Conservation (phyloP, 352 stramenopile species). For the Globisporangium nodosum region DNA sequence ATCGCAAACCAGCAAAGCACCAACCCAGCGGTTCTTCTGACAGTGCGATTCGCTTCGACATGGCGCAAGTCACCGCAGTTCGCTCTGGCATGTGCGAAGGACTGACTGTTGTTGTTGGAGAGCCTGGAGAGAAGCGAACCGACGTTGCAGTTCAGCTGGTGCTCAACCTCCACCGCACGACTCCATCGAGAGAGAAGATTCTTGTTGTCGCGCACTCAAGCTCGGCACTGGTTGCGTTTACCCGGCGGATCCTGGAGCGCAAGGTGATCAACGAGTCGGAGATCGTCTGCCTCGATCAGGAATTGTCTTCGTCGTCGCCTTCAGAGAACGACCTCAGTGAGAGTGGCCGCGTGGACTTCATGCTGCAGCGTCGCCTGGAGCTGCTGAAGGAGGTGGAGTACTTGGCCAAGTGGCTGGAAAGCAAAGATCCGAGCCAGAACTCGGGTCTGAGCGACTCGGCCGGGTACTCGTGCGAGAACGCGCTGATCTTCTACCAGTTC, state of each 20-base stretch:
- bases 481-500: constrained; percentile 92
- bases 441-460: constrained; percentile 56
- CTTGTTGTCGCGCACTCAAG: constrained; percentile 95
- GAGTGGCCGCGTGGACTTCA: constrained; percentile 86
- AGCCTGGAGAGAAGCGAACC: constrained; percentile 93
- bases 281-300: constrained; percentile 89
- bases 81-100: constrained; percentile 89
- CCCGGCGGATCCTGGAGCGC: constrained; percentile 88
- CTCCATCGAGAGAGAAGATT: constrained; percentile 79
- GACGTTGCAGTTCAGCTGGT: constrained; percentile 94
- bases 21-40: background rate
- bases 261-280: constrained; percentile 76
- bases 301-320: constrained; percentile 17
- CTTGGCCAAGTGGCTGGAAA: constrained; percentile 88
- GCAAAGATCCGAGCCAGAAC: constrained; percentile 29
- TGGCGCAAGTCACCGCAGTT: constrained; percentile 89
- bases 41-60: constrained; percentile 83
- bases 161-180: constrained; percentile 89
- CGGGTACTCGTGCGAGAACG: constrained; percentile 96
- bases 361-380: constrained; percentile 55
- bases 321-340: constrained; percentile 85
- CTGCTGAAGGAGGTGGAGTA: constrained; percentile 92
- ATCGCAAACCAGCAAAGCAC: constrained; percentile 10
- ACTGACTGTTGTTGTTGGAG: constrained; percentile 92
- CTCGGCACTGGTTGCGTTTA: constrained; percentile 93